Percentiles rank a stretch among this genome's conserved stretches.
phyloP scores from a whole-genome alignment of 2,329 filamentous ascomycete genomes.

The Monosporascus sp. region DNA sequence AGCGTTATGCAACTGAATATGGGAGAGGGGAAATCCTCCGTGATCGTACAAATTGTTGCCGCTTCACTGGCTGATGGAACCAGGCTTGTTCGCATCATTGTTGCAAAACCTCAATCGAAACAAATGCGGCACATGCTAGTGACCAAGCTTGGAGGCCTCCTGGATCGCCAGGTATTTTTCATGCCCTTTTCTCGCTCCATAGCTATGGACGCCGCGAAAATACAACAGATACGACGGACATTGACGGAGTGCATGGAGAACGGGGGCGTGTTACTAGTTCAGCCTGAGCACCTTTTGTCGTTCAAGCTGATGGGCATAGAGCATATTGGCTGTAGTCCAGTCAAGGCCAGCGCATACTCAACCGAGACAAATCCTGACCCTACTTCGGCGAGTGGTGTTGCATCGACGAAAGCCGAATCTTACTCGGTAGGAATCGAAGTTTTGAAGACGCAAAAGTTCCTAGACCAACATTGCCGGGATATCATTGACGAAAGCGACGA shows the following conservation, averaged over 20 bases:
- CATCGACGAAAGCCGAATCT: conserved; percentile 18
- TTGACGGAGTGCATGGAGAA: conserved; percentile 41
- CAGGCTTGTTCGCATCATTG: conserved; percentile 52
- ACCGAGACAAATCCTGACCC: conserved; percentile 9
- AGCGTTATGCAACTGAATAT: conserved; percentile 62
- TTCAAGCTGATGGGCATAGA: conserved; percentile 59
- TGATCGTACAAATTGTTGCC: conserved; percentile 62
- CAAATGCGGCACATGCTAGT: conserved; percentile 57
- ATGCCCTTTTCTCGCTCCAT: conserved; percentile 55
- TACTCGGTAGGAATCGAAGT: conserved; percentile 18
- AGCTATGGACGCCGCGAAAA: conserved; percentile 24
- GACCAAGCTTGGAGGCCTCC: conserved; percentile 48
- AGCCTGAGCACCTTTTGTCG: conserved; percentile 60
- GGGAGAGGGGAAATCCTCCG: conserved; percentile 66
- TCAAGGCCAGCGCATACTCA: background rate
- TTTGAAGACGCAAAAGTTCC: conserved; percentile 36
- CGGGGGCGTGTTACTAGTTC: conserved; percentile 53
- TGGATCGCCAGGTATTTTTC: conserved; percentile 48
- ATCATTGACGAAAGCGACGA: conserved; percentile 64
- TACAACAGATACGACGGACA: conserved; percentile 30
- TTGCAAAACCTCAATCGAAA: conserved; percentile 54
- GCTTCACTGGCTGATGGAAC: conserved; percentile 44
- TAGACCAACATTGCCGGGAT: conserved; percentile 43
- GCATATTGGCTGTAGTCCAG: conserved; percentile 8
- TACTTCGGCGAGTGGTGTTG: conserved; percentile 18